Percentiles rank a stretch among this genome's conserved stretches.
Evolutionary conservation across 2,329 filamentous ascomycete genomes (phyloP).

Genomic region (Colletotrichum paranaense): DNA sequence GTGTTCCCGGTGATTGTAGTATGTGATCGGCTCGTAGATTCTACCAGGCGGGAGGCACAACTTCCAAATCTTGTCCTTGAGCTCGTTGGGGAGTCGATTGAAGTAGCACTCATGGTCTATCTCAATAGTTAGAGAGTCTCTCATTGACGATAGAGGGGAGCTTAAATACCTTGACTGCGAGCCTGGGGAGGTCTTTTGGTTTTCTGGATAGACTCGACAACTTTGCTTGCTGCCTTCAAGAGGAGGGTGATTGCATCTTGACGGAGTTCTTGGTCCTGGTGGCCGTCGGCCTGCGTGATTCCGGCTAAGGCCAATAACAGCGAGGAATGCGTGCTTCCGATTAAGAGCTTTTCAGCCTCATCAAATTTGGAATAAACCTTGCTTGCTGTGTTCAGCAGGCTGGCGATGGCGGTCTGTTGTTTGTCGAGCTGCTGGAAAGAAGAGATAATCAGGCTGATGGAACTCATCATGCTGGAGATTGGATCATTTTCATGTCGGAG

Average conservation of each 20-base stretch:
- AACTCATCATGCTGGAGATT: neutral
- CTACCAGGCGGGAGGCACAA: neutral
- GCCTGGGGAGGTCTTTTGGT: neutral
- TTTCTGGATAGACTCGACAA: neutral
- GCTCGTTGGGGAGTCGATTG: neutral
- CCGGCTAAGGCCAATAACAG: neutral
- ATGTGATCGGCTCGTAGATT: neutral
- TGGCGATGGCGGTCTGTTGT: neutral
- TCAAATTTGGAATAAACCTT: neutral
- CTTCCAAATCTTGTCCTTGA: neutral
- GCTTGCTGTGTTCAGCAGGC: neutral
- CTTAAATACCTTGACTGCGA: neutral
- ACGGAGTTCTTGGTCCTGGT: neutral
- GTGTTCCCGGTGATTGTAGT: neutral
- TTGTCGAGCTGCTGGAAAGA: neutral
- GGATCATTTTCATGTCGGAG: fast-evolving
- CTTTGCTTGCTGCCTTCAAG: neutral
- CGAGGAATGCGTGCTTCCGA: neutral
- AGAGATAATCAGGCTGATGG: neutral
- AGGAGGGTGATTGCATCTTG: neutral
- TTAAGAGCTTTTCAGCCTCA: neutral
- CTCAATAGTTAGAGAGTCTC: neutral
- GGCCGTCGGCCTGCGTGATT: neutral
- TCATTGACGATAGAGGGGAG: neutral
- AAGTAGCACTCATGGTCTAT: neutral